Conservation (phyloP, 1,284 basidiomycete species). For the Ceratorhiza oryzae-sativae region DNA sequence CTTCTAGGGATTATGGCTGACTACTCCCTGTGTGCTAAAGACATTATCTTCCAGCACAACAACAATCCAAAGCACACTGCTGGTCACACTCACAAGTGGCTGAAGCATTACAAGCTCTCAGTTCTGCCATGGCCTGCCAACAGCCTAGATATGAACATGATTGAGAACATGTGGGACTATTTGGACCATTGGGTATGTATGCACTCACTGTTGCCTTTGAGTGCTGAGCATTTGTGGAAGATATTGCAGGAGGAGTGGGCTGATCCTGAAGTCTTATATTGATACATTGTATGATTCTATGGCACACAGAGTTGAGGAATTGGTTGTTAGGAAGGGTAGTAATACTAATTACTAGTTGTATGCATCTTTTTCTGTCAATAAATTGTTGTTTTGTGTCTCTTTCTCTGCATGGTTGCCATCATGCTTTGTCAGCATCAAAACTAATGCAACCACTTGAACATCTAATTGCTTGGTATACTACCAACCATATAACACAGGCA, state of each 20-base stretch:
- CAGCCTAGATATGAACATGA: slow-evolving; percentile 18
- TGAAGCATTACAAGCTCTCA: neutral
- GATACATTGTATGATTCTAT: neutral
- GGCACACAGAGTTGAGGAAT: no score
- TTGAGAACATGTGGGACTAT: slow-evolving; percentile 18
- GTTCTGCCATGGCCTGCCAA: slow-evolving; percentile 9
- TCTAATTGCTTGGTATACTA: no score
- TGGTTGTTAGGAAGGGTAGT: no score
- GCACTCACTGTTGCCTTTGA: no score
- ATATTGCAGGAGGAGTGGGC: no score
- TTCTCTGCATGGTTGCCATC: no score
- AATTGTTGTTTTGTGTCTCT: no score
- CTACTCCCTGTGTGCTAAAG: neutral
- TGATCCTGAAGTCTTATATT: neutral
- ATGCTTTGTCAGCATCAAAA: no score
- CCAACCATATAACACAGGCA: no score
- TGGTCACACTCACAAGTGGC: neutral
- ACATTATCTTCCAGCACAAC: slow-evolving; percentile 23
- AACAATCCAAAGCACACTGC: slow-evolving; percentile 10
- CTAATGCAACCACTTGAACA: no score
- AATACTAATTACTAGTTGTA: no score
- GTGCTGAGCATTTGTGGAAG: no score
- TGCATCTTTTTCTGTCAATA: neutral
- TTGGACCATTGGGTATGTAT: neutral
- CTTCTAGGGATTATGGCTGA: neutral